Base-by-base conservation (phyloP, 352 stramenopile species). In the Phytophthora megakarya region DNA sequence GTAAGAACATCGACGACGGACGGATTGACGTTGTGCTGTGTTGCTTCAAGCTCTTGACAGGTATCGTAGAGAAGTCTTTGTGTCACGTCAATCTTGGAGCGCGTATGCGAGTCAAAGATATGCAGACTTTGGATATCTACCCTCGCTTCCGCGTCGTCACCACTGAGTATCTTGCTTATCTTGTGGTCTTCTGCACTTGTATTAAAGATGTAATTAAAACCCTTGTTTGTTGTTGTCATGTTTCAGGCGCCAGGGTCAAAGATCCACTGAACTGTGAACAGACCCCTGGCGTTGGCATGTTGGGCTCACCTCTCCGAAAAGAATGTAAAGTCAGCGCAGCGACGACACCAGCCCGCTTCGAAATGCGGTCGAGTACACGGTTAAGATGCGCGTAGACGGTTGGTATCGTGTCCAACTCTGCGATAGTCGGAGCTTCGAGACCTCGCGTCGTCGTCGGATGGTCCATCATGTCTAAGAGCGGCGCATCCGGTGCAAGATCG, bases 321-420 rank as follows among this genome's bases (percentile, higher is more conserved):
- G 61, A 75, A 25, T 74, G 62, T 0, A 57, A 72, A 0, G 45
- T 70, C 28, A 65, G n/a, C 19, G 37, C 16, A 19, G 37, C 37
- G n/a, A 43, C 22, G 26, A 32, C n/a, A n/a, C n/a, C n/a, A n/a
- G n/a, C n/a, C n/a, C n/a, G n/a, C n/a, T n/a, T n/a, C n/a, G n/a
- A n/a, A n/a, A n/a, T n/a, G n/a, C n/a, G 26, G 26, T 32, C 26
- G 5, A 32, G 26, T 9, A 32, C 5, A 9, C 26, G 26, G 5
- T 32, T 32, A 9, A 10, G 5, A 32, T 32, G 26, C 5, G 26
- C 9, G 26, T 32, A 32, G 5, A 32, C 9, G 5, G 26, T 32
- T 32, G 26, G 52, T 72, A 62, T n/a, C 69, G 61, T 10, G n/a
- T 49, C 2, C n/a, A 32, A 32, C 5, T 0, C 15, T n/a, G 21